Percentiles rank a stretch among this genome's conserved stretches.
Evolutionary conservation across 73 alveolate species (phyloP).

Genomic region (Diophrys appendiculata): DNA sequence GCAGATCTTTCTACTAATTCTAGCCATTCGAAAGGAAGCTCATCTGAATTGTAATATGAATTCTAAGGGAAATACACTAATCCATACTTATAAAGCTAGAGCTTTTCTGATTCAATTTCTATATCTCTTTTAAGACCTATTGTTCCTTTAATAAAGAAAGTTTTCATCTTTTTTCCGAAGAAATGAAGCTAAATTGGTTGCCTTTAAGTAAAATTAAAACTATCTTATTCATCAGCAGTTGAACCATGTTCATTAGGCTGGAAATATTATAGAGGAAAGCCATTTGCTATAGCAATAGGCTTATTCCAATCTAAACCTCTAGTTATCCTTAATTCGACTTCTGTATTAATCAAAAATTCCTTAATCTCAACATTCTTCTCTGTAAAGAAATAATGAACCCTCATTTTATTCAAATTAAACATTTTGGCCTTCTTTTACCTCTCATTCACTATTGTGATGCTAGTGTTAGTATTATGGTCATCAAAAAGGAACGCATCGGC

Average conservation of each 20-base stretch:
- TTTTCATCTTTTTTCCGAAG: conserved; percentile 5
- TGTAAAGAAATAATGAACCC: conserved; percentile 82
- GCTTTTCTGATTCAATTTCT: conserved; percentile 20
- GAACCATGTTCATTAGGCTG: not conserved
- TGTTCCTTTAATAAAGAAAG: conserved; percentile 16
- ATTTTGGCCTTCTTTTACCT: not conserved
- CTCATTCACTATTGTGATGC: conserved; percentile 16
- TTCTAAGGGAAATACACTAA: conserved; percentile 31
- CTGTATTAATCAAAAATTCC: conserved; percentile 65
- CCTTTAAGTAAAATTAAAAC: not conserved
- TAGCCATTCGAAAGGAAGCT: conserved; percentile 32
- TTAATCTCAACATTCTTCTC: conserved; percentile 53
- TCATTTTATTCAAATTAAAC: conserved; percentile 35
- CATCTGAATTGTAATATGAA: conserved; percentile 19
- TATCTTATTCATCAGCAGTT: not conserved
- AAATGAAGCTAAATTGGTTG: conserved; percentile 17
- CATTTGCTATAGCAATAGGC: conserved; percentile 39
- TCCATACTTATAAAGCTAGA: conserved; percentile 8
- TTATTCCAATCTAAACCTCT: conserved; percentile 78
- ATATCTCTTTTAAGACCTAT: conserved; percentile 24
- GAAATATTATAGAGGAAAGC: conserved; percentile 45
- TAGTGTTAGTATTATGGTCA: conserved; percentile 3
- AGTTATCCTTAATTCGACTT: conserved; percentile 71
- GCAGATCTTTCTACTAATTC: conserved; percentile 10
- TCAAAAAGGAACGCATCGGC: not conserved